Base-by-base conservation (phyloP, 305 asterid genomes). In the Fraxinus ornus region DNA sequence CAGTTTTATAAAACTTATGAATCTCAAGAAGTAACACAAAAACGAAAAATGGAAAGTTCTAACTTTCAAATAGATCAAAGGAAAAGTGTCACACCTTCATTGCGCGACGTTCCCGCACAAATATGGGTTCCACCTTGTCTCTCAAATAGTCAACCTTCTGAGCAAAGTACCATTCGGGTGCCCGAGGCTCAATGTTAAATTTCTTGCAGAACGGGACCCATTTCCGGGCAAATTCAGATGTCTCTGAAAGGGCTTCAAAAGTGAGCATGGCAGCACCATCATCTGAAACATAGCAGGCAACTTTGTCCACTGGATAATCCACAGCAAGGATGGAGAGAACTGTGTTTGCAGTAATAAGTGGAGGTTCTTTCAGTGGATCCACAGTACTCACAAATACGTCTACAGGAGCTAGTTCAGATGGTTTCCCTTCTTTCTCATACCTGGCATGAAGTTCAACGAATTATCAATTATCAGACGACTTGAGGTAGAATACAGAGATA, bases 261-360 rank as follows among this genome's bases (percentile, higher is more conserved):
- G 99, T 94, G 74, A 96, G 98, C 99, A 96, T 94, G 15, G 99
- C 98, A 74, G 99, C 99, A 88, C 99, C 99, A 88, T 95, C 99
- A 32, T 95, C 99, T 22, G 99, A 95, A 71, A 95, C 99, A 77
- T 96, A 96, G 90, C 99, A 96, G 13, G 98, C 90, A 81, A 96
- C 98, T 80, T 92, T 96, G 86, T 96, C 98, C 36, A 96, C 83
- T 5, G 99, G 98, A 90, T 96, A 96, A 86, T 96, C 99, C 84
- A 89, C 97, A 32, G 99, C 95, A 76, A 96, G 98, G 76, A 96
- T 94, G 80, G 99, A 96, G 49, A 96, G 95, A 82, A 94, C 98
- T 0, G 99, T 96, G 85, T 96, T 96, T 82, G 99, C 99, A 19
- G 99, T 96, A 81, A 96, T 94, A 78, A 96, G 98, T 19, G 99